These are phyloP conservation scores for Dalbergia oliveri DNA, from an alignment of 306 rosid species.

Conservation along the genomic window DNA sequence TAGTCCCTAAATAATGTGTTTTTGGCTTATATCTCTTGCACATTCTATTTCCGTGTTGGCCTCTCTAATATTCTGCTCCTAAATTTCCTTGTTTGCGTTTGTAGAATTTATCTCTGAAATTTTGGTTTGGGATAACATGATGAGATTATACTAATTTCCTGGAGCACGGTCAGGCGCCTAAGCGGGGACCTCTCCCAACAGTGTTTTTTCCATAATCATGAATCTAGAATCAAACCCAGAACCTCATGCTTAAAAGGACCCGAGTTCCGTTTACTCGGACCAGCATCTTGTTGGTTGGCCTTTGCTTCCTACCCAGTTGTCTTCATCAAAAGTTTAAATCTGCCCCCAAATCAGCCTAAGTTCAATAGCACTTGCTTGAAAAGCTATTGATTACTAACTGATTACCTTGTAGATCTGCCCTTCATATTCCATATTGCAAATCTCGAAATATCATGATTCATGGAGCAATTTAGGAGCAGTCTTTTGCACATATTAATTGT, in stretches of 20 bases:
- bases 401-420: not conserved
- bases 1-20: no score
- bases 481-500: constrained; percentile 25
- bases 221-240: no score
- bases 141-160: not conserved
- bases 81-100: not conserved
- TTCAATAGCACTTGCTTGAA: not conserved
- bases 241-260: no score
- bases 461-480: constrained; percentile 1
- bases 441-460: not conserved
- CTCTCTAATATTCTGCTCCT: not conserved
- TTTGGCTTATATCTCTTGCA: not conserved
- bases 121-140: not conserved
- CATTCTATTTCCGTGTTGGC: not conserved
- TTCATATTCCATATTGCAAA: not conserved
- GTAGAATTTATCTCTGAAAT: not conserved
- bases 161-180: no score
- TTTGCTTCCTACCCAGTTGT: no score
- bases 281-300: no score
- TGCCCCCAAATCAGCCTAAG: not conserved
- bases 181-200: no score
- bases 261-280: no score
- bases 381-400: not conserved
- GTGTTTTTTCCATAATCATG: no score
- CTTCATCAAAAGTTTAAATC: no score